Conservation (phyloP, 176 grass and related monocot species). For the Saccharum spontaneum region DNA sequence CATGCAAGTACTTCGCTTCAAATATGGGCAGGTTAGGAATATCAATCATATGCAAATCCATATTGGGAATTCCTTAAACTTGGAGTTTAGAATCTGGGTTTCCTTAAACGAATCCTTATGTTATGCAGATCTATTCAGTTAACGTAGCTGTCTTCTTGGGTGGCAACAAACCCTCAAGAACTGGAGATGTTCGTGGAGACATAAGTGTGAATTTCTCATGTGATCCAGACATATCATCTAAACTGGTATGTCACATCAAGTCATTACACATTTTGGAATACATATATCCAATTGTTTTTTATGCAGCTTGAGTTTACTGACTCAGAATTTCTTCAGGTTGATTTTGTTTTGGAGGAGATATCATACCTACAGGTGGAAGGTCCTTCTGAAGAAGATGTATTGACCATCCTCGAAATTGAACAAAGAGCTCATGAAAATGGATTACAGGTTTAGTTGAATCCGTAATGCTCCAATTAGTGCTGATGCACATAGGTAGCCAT, state of each 20-base stretch:
- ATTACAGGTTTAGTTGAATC: slow-evolving; percentile 63
- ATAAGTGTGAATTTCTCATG: slow-evolving; percentile 98
- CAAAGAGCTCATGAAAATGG: slow-evolving; percentile 99
- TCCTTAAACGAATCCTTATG: slow-evolving; percentile 28
- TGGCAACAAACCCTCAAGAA: slow-evolving; percentile 98
- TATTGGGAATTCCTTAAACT: slow-evolving; percentile 15
- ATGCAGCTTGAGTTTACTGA: slow-evolving; percentile 12
- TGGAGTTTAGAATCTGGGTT: slow-evolving; percentile 10
- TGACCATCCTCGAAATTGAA: slow-evolving; percentile 89
- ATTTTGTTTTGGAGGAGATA: slow-evolving; percentile 93
- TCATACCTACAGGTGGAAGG: slow-evolving; percentile 77
- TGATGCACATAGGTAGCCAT: slow-evolving; percentile 13
- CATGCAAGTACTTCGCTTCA: slow-evolving; percentile 98
- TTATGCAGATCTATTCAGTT: slow-evolving; percentile 88
- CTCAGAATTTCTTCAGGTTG: slow-evolving; percentile 64
- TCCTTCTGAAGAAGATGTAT: slow-evolving; percentile 84
- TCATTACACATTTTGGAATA: slow-evolving; percentile 8
- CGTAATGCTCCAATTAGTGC: slow-evolving; percentile 18
- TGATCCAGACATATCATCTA: slow-evolving; percentile 88
- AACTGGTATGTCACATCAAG: slow-evolving; percentile 56
- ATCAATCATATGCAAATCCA: slow-evolving; percentile 21
- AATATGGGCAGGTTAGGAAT: slow-evolving; percentile 89
- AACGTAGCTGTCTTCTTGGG: slow-evolving; percentile 95
- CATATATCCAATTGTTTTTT: not conserved
- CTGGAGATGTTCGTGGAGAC: slow-evolving; percentile 83